A percentile compares a stretch with the other conserved stretches of the same genome.
phyloP scores from a whole-genome alignment of 2,329 filamentous ascomycete genomes.

The Pestalotiopsis sp. region DNA sequence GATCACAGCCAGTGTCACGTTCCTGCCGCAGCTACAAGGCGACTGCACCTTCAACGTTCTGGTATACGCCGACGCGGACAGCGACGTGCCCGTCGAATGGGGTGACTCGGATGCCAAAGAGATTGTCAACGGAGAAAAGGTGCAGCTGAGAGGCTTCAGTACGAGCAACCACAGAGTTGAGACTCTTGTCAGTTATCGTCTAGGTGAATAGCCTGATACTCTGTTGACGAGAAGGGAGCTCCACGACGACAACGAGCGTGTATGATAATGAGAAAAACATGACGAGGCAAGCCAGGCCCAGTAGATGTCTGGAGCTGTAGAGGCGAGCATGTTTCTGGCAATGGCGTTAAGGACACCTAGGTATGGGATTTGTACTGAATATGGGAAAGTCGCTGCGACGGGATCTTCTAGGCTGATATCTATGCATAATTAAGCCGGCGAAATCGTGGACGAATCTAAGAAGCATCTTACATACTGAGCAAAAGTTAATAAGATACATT shows the following conservation, averaged over 20 bases:
- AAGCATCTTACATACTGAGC: too few species aligned
- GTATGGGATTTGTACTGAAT: background rate
- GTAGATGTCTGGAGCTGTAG: background rate
- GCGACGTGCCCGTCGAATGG: conserved; percentile 97
- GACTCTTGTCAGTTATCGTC: conserved; percentile 90
- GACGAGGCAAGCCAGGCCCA: background rate
- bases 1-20: conserved; percentile 96
- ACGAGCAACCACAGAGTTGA: conserved; percentile 94
- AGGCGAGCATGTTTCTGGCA: background rate
- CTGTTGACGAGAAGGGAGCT: background rate
- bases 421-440: background rate
- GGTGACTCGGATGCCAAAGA: conserved; percentile 98
- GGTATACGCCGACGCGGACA: conserved; percentile 96
- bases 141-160: conserved; percentile 93
- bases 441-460: background rate
- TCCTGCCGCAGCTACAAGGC: conserved; percentile 88
- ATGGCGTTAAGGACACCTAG: background rate
- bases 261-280: conserved; percentile 1
- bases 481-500: too few species aligned
- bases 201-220: conserved; percentile 40
- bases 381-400: background rate
- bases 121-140: conserved; percentile 91
- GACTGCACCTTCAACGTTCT: conserved; percentile 99
- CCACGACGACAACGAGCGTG: background rate
- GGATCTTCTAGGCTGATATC: background rate